Evolutionary conservation across 1,284 basidiomycete genomes (phyloP).

Genomic region (Lignosus rhinocerotis): DNA sequence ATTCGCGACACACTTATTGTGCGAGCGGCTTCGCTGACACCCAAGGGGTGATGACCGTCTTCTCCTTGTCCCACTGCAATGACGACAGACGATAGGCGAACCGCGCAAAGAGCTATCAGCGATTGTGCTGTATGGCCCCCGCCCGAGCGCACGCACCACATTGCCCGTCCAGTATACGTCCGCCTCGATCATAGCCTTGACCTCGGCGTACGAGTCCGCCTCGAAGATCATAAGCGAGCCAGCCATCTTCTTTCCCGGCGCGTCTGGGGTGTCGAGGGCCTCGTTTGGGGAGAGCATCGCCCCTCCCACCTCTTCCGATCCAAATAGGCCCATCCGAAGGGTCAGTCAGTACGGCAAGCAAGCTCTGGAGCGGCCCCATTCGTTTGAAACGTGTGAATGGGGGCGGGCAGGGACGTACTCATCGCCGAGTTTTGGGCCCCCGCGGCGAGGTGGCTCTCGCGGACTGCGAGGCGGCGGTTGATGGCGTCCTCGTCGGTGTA

Average conservation of each 20-base stretch:
- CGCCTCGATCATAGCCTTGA: slow-evolving; percentile 25
- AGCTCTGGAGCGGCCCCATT: no score
- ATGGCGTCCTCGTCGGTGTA: slow-evolving; percentile 32
- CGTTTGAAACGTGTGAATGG: no score
- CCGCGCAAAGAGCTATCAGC: neutral
- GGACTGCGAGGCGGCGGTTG: slow-evolving; percentile 32
- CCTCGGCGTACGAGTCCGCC: slow-evolving; percentile 30
- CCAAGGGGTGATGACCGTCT: slow-evolving; percentile 25
- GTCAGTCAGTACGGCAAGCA: neutral
- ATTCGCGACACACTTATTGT: no score
- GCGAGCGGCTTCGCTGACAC: slow-evolving; percentile 15
- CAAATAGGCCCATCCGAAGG: neutral
- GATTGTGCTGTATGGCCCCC: neutral
- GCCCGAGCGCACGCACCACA: slow-evolving; percentile 24
- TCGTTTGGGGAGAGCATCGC: slow-evolving; percentile 31
- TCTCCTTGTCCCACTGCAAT: slow-evolving; percentile 28
- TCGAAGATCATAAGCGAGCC: slow-evolving; percentile 32
- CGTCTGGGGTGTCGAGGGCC: slow-evolving; percentile 24
- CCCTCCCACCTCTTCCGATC: slow-evolving; percentile 28
- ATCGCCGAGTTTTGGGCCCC: slow-evolving; percentile 22
- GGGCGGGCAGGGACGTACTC: slow-evolving; percentile 22
- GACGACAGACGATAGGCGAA: no score
- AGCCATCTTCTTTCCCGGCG: slow-evolving; percentile 28
- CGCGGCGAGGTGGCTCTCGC: slow-evolving; percentile 31
- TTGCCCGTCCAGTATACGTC: slow-evolving; percentile 29